These are phyloP conservation scores for Starmerella potacharoeniae DNA, from an alignment of 805 yeast genomes.

Conservation along the genomic window DNA sequence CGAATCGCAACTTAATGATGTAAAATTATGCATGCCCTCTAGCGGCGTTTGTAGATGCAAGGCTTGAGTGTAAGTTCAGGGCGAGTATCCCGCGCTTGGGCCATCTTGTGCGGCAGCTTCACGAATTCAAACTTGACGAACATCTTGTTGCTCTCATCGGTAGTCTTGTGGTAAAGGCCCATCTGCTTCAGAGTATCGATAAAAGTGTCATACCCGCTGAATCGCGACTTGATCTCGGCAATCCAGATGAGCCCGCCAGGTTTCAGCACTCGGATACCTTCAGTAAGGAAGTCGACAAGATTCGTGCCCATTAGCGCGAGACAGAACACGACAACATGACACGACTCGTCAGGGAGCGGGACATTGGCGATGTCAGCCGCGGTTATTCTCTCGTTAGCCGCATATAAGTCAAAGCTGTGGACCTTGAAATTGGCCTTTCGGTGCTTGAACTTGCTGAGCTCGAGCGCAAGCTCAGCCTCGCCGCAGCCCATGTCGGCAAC, in stretches of 20 bases:
- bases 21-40: not conserved
- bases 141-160: constrained; percentile 85
- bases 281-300: constrained; percentile 79
- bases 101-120: constrained; percentile 44
- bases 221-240: constrained; percentile 90
- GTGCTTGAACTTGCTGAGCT: constrained; percentile 9
- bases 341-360: constrained; percentile 68
- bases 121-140: constrained; percentile 89
- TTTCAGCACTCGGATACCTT: constrained; percentile 74
- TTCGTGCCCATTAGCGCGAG: constrained; percentile 96
- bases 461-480: constrained; percentile 76
- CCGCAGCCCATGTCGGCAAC: constrained; percentile 99
- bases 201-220: constrained; percentile 46
- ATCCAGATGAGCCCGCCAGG: constrained; percentile 96
- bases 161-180: constrained; percentile 80
- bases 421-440: constrained; percentile 41
- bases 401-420: constrained; percentile 84
- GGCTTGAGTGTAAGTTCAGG: constrained; percentile 70
- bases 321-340: constrained; percentile 85
- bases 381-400: constrained; percentile 77
- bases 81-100: constrained; percentile 45
- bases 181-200: constrained; percentile 56
- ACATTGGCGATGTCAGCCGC: constrained; percentile 94
- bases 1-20: not conserved
- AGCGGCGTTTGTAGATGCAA: constrained; percentile 63